phyloP scores from a whole-genome alignment of 176 grass and related monocot genomes.

The Sorghum bicolor region Sorghum_bicolor_NCBIv3 NC_012870.2:74007501-74008000 shows the following conservation, averaged over 20 bases:
- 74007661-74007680: slow-evolving; percentile 5
- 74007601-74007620: slow-evolving; percentile 20
- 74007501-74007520: background rate
- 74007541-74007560: background rate
- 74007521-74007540: background rate
- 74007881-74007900: slow-evolving; percentile 90
- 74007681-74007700: slow-evolving; percentile 21
- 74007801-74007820: slow-evolving; percentile 36
- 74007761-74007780: slow-evolving; percentile 38
- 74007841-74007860: slow-evolving; percentile 63
- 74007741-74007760: slow-evolving; percentile 38
- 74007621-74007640: slow-evolving; percentile 23
- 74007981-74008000: slow-evolving; percentile 77
- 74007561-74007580: background rate
- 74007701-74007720: slow-evolving; percentile 48
- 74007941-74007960: slow-evolving; percentile 76
- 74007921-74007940: slow-evolving; percentile 94
- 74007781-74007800: slow-evolving; percentile 30
- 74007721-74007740: slow-evolving; percentile 43
- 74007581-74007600: background rate
- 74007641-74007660: slow-evolving; percentile 6
- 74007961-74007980: slow-evolving; percentile 84
- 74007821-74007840: slow-evolving; percentile 6
- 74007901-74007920: slow-evolving; percentile 93
- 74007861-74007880: slow-evolving; percentile 71